These are phyloP conservation scores for Dactylonectria estremocensis DNA, from an alignment of 2,329 filamentous ascomycete genomes.

Conservation along the genomic window DNA sequence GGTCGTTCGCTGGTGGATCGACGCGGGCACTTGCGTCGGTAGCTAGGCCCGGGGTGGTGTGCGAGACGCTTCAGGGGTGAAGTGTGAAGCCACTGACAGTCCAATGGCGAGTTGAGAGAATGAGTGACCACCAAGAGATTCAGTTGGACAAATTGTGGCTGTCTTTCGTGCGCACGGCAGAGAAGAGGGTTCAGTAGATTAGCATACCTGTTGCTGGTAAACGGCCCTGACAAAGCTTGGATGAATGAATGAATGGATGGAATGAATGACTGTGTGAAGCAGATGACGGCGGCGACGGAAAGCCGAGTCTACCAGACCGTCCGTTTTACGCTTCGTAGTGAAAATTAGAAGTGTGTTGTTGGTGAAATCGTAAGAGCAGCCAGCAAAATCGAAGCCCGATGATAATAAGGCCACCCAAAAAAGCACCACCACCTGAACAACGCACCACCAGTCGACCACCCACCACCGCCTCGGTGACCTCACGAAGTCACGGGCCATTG, in stretches of 20 bases:
- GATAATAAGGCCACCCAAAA: conserved; percentile 18
- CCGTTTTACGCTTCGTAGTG: neutral
- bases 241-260: neutral
- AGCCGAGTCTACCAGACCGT: neutral
- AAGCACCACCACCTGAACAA: neutral
- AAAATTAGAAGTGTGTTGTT: neutral
- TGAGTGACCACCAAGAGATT: neutral
- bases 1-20: conserved; percentile 18
- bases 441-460: neutral
- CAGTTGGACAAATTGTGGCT: neutral
- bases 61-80: neutral
- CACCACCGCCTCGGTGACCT: neutral
- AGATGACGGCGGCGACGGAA: neutral
- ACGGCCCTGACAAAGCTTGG: neutral
- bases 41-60: conserved; percentile 4
- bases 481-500: conserved; percentile 10
- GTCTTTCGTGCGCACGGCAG: neutral
- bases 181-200: neutral
- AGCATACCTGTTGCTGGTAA: neutral
- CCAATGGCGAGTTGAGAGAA: conserved; percentile 10
- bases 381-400: neutral
- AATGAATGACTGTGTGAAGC: neutral
- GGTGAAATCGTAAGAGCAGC: conserved; percentile 14
- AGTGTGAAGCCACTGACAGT: conserved; percentile 19
- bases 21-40: conserved; percentile 29